phyloP scores from a whole-genome alignment of 352 stramenopile genomes.

The Globisporangium recalcitrans region DNA sequence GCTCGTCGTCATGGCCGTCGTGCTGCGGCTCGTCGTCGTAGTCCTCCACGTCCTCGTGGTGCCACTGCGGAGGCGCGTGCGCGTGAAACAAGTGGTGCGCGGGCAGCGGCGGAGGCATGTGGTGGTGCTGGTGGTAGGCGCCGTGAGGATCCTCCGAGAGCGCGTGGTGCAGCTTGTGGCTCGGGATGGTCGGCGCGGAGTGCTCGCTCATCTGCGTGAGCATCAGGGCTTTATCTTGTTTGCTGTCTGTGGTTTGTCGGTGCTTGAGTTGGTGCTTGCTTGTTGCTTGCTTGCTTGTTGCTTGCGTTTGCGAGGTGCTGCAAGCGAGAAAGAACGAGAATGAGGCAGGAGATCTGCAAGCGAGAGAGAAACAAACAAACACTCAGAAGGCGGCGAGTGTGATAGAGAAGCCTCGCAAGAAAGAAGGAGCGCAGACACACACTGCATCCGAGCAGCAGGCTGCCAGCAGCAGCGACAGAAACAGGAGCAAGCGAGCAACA shows the following conservation, averaged over 20 bases:
- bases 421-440: neutral
- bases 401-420: neutral
- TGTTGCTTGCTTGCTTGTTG: neutral
- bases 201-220: constrained; percentile 32
- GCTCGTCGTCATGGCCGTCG: constrained; percentile 5
- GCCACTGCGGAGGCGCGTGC: constrained; percentile 6
- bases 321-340: constrained; percentile 14
- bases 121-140: constrained; percentile 30
- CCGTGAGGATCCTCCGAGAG: constrained; percentile 25
- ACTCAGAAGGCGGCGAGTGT: neutral
- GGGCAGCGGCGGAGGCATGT: constrained; percentile 17
- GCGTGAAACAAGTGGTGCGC: constrained; percentile 28
- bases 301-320: neutral
- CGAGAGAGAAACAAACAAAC: neutral
- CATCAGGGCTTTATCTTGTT: constrained; percentile 17
- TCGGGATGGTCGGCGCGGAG: constrained; percentile 8
- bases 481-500: neutral
- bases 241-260: neutral
- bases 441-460: neutral
- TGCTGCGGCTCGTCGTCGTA: constrained; percentile 10
- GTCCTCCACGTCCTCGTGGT: constrained; percentile 5
- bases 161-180: constrained; percentile 20
- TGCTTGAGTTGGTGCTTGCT: neutral
- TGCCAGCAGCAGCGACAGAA: neutral
- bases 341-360: neutral